Evolutionary conservation across 2,329 filamentous ascomycete genomes (phyloP), one percentile per base, ranked within the genome.

Genomic region (Talaromyces marneffei): DNA sequence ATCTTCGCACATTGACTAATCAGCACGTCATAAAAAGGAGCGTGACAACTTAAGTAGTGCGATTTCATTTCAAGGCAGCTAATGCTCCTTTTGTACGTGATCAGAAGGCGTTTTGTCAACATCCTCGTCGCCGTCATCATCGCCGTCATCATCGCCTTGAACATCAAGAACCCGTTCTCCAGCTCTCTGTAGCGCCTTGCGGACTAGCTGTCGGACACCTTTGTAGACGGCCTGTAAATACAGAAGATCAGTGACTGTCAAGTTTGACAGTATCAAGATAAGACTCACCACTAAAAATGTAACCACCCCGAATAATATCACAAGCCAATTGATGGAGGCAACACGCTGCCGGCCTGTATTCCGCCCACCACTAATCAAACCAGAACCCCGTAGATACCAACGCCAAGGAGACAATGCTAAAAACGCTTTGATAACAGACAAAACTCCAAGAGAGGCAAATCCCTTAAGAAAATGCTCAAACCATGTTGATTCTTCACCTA

Each of bases 31-130:
- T 84, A 84, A 89, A 83, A 79, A 84, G 82, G 81, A 81, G 86
- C 84, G 84, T 92, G 91, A 85, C 90, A 96, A 94, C 92, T 96
- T 89, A 96, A 96, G 89, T 90, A 88, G 89, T 93, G 91, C 91
- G 89, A 74, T 66, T 53, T 27, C 18, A 23, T 29, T 9, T 25
- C 7, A 20, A 57, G 10, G 3, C 14, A 25, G n/a, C 37, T 58
- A 64, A 54, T 57, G 20, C 16, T 62, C 53, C 48, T 63, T 63
- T 39, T 63, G 60, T 23, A 52, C 33, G 4, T 52, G 16, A 9
- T 53, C 61, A 10, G 33, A 8, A 18, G 42, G 57, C 57, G 62
- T 44, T 29, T 62, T 57, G 27, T 55, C 78, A 37, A 83, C 79
- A 29, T 83, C 81, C 39, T n/a, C n/a, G n/a, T n/a, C n/a, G n/a